Evolutionary conservation across 192 early-diverging fungal genomes (phyloP).

Genomic region (Helicostylum pulchrum): DNA sequence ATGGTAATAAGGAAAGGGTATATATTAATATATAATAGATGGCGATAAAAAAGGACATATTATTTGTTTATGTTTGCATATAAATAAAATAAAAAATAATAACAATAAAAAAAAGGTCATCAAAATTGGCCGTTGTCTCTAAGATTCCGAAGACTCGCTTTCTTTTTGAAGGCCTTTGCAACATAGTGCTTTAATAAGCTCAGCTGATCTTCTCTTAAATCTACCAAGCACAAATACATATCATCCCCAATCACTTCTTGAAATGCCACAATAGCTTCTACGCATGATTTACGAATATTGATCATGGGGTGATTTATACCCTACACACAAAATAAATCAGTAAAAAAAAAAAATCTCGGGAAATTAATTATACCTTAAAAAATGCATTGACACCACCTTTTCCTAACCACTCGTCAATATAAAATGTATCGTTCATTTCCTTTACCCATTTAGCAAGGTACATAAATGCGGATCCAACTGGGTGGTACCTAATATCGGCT

Average conservation of each 20-base stretch:
- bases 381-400: slow-evolving; percentile 28
- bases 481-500: slow-evolving; percentile 20
- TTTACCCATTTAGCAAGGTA: slow-evolving; percentile 30
- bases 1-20: neutral
- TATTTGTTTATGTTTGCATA: slow-evolving; percentile 1
- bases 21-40: neutral
- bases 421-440: slow-evolving; percentile 18
- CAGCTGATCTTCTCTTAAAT: slow-evolving; percentile 38
- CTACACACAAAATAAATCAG: neutral
- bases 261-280: slow-evolving; percentile 37
- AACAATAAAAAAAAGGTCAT: neutral
- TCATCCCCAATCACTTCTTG: slow-evolving; percentile 34
- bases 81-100: neutral
- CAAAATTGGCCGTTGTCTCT: slow-evolving; percentile 16
- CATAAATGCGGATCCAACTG: slow-evolving; percentile 33
- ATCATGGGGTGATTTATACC: slow-evolving; percentile 33
- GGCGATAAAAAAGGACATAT: slow-evolving; percentile 9
- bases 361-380: slow-evolving; percentile 20
- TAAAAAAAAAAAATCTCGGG: neutral
- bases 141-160: slow-evolving; percentile 28
- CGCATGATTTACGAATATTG: slow-evolving; percentile 34
- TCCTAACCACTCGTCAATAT: slow-evolving; percentile 28
- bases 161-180: slow-evolving; percentile 30
- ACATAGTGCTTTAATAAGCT: slow-evolving; percentile 34
- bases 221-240: slow-evolving; percentile 26